phyloP scores from a whole-genome alignment of 352 stramenopile species.

The Phytophthora crassamura region DNA sequence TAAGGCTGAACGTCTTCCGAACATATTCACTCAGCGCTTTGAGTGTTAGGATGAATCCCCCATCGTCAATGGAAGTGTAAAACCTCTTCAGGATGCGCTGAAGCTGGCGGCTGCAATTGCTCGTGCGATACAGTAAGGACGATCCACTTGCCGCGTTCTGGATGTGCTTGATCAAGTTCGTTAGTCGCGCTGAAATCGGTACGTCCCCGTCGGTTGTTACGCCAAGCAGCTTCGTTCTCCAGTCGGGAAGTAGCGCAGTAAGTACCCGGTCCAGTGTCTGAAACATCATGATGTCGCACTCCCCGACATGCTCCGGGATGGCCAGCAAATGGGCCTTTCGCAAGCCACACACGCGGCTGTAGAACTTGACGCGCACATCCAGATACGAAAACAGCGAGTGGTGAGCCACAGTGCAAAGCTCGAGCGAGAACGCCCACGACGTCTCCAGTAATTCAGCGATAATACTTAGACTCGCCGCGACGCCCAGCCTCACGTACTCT shows the following conservation, averaged over 20 bases:
- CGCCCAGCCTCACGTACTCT: conserved; percentile 42
- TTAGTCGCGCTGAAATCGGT: conserved; percentile 18
- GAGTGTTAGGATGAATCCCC: conserved; percentile 29
- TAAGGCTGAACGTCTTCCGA: conserved; percentile 27
- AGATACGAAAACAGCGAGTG: conserved; percentile 33
- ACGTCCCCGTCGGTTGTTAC: conserved; percentile 25
- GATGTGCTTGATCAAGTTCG: conserved; percentile 33
- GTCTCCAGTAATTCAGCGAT: conserved; percentile 40
- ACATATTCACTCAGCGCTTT: conserved; percentile 35
- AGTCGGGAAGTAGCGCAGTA: conserved; percentile 32
- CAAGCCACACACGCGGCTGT: conserved; percentile 24
- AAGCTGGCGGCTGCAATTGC: conserved; percentile 28
- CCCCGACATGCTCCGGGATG: conserved; percentile 30
- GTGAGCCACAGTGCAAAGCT: conserved; percentile 28
- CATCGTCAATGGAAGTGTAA: conserved; percentile 36
- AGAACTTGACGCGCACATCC: conserved; percentile 46
- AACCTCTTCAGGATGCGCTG: conserved; percentile 37
- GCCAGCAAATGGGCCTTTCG: conserved; percentile 40
- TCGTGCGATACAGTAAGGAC: conserved; percentile 30
- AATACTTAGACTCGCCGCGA: conserved; percentile 41
- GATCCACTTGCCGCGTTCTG: conserved; percentile 19
- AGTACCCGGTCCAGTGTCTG: conserved; percentile 34
- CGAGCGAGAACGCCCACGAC: conserved; percentile 53
- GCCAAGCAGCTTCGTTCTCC: conserved; percentile 38
- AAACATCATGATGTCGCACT: conserved; percentile 33